A percentile compares a stretch with the other conserved stretches of the same genome.
phyloP scores from a whole-genome alignment of 306 rosid genomes.

The Hippophae rhamnoides region DNA sequence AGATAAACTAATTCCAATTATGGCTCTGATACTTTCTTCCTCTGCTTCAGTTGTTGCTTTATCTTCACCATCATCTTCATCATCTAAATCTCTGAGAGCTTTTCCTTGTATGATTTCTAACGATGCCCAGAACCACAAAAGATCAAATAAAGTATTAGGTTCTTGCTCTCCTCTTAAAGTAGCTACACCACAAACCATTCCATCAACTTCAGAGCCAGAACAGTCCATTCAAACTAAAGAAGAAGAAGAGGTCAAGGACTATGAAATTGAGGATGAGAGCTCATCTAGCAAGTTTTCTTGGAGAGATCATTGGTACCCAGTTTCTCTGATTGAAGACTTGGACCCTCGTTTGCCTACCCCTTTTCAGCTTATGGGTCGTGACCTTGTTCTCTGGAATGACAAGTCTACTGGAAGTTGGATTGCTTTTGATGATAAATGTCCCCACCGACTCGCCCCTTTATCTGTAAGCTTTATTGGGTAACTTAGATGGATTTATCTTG shows the following conservation, averaged over 20 bases:
- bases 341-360: slow-evolving; percentile 64
- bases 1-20: slow-evolving; percentile 8
- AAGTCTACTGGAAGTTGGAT: slow-evolving; percentile 58
- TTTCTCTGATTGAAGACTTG: slow-evolving; percentile 82
- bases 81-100: slow-evolving; percentile 23
- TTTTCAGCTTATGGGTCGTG: slow-evolving; percentile 92
- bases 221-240: slow-evolving; percentile 7
- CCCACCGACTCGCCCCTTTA: slow-evolving; percentile 95
- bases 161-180: slow-evolving; percentile 32
- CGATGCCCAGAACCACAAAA: slow-evolving; percentile 6
- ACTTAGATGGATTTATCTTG: not conserved
- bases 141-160: slow-evolving; percentile 17
- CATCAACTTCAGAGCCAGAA: slow-evolving; percentile 27
- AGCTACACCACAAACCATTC: slow-evolving; percentile 55
- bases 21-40: slow-evolving; percentile 48
- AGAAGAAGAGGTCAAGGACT: slow-evolving; percentile 28
- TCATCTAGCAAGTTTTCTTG: slow-evolving; percentile 60
- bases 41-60: slow-evolving; percentile 33
- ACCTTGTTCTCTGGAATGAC: slow-evolving; percentile 78
- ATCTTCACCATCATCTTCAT: slow-evolving; percentile 22
- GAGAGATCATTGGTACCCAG: slow-evolving; percentile 99
- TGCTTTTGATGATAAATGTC: slow-evolving; percentile 89
- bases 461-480: slow-evolving; percentile 41
- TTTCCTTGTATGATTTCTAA: slow-evolving; percentile 25
- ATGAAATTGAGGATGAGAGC: slow-evolving; percentile 35